Evolutionary conservation across 345 rosid species (phyloP).

Genomic region (Microthlaspi erraticum): DNA sequence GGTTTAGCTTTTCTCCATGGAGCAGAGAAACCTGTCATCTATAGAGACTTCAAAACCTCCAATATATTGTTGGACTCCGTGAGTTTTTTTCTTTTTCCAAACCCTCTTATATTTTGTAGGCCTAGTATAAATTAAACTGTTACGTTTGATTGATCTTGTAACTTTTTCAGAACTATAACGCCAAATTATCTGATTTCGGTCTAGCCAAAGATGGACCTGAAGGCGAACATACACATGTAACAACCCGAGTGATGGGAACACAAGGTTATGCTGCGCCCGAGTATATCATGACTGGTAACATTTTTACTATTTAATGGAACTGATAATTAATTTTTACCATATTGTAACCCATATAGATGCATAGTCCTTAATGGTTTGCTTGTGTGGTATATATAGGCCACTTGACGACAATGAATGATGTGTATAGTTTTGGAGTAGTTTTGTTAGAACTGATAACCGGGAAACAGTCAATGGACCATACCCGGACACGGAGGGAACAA

Average conservation of each 20-base stretch:
- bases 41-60: slow-evolving; percentile 79
- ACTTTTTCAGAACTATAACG: slow-evolving; percentile 46
- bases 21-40: slow-evolving; percentile 73
- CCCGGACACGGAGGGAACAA: slow-evolving; percentile 54
- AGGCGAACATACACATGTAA: slow-evolving; percentile 58
- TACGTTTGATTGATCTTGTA: neutral
- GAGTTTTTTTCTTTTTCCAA: slow-evolving; percentile 16
- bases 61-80: slow-evolving; percentile 75
- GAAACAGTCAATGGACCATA: slow-evolving; percentile 59
- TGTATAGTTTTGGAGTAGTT: slow-evolving; percentile 80
- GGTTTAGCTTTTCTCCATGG: slow-evolving; percentile 84
- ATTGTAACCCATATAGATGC: neutral
- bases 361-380: neutral
- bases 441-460: slow-evolving; percentile 70
- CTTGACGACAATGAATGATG: slow-evolving; percentile 73
- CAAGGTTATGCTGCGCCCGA: slow-evolving; percentile 68
- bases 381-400: slow-evolving; percentile 63
- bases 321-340: neutral
- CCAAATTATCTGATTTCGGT: slow-evolving; percentile 62
- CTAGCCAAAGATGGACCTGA: slow-evolving; percentile 67
- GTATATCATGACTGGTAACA: slow-evolving; percentile 57
- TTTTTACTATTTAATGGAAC: neutral
- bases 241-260: slow-evolving; percentile 66
- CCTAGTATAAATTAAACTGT: neutral
- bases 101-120: neutral